These are phyloP conservation scores for Phytophthora hybrid DNA, from an alignment of 352 stramenopile genomes.

Conservation along the genomic window DNA sequence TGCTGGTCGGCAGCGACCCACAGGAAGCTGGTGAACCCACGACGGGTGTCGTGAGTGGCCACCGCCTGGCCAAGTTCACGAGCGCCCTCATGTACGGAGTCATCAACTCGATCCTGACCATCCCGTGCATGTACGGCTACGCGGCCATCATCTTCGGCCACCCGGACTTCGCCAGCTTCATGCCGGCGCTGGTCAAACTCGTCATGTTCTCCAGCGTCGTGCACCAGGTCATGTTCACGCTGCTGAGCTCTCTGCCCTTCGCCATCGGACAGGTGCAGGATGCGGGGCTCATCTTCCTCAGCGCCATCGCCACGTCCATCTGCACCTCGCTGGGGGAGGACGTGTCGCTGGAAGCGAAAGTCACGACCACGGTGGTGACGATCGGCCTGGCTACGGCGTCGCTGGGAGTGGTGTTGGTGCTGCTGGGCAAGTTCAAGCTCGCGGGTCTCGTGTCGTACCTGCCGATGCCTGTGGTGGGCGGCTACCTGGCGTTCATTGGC, in stretches of 20 bases:
- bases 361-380: constrained; percentile 95
- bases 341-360: constrained; percentile 72
- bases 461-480: constrained; percentile 96
- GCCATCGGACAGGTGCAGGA: constrained; percentile 99
- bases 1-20: constrained; percentile 39
- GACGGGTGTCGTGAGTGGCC: background rate
- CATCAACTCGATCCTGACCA: constrained; percentile 95
- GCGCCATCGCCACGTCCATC: constrained; percentile 93
- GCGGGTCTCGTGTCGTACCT: constrained; percentile 97
- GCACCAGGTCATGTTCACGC: constrained; percentile 93
- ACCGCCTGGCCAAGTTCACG: constrained; percentile 49
- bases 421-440: constrained; percentile 94
- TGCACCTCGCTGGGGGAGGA: constrained; percentile 80
- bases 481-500: constrained; percentile 98
- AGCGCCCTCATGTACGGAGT: constrained; percentile 88
- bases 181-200: constrained; percentile 95
- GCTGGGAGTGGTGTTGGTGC: constrained; percentile 94
- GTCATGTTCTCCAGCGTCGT: constrained; percentile 96
- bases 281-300: constrained; percentile 98
- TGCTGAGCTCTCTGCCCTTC: constrained; percentile 95
- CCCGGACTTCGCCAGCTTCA: constrained; percentile 89
- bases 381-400: constrained; percentile 92
- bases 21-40: background rate
- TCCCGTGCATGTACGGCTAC: constrained; percentile 96
- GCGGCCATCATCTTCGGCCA: constrained; percentile 96